Conservation (phyloP, 352 stramenopile species). For the Phytophthora syringae region DNA sequence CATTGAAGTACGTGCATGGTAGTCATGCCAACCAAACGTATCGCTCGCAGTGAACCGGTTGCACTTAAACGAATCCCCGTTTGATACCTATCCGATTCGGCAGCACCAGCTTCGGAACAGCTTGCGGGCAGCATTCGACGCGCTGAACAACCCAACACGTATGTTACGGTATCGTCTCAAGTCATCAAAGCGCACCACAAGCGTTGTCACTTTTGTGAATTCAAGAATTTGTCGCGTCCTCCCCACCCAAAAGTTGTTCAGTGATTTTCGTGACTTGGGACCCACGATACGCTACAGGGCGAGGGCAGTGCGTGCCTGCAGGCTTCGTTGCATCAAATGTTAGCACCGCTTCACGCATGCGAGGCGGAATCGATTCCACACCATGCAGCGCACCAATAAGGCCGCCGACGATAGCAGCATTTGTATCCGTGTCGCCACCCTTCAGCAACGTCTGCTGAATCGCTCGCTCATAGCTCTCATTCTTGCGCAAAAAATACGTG, state of each 20-base stretch:
- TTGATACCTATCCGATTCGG: too few species aligned
- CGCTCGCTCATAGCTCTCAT: constrained; percentile 48
- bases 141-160: too few species aligned
- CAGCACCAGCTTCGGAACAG: too few species aligned
- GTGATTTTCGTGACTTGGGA: constrained; percentile 36
- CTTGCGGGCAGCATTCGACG: too few species aligned
- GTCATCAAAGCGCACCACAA: background rate
- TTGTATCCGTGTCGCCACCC: constrained; percentile 66
- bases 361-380: constrained; percentile 42
- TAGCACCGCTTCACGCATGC: constrained; percentile 52
- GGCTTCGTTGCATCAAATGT: constrained; percentile 44
- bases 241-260: constrained; percentile 27
- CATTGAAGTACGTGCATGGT: too few species aligned
- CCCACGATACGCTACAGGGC: constrained; percentile 40
- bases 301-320: constrained; percentile 20
- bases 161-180: too few species aligned
- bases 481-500: constrained; percentile 50
- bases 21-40: too few species aligned
- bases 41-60: too few species aligned
- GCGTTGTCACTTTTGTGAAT: background rate
- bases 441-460: constrained; percentile 60
- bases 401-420: constrained; percentile 61
- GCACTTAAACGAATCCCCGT: too few species aligned
- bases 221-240: background rate
- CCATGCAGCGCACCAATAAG: constrained; percentile 60